Percentiles rank a stretch among this genome's conserved stretches.
phyloP scores from a whole-genome alignment of 441 rosid genomes.

The Mallotus japonicus region DNA sequence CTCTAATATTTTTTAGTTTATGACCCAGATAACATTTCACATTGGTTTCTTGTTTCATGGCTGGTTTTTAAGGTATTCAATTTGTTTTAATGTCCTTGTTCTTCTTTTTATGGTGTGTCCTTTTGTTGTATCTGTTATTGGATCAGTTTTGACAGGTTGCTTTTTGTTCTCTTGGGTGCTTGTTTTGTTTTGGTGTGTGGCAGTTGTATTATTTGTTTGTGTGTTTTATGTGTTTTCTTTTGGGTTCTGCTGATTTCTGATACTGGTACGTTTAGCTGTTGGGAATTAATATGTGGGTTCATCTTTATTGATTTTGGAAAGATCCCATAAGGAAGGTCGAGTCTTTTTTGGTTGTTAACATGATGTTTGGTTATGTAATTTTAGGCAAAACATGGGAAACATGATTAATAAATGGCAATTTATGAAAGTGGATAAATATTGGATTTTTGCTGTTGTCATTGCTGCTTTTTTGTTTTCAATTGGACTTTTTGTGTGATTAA shows the following conservation, averaged over 20 bases:
- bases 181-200: neutral
- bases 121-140: constrained; percentile 7
- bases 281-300: constrained; percentile 21
- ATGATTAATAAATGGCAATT: constrained; percentile 1
- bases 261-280: constrained; percentile 10
- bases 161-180: neutral
- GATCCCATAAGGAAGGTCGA: constrained; percentile 25
- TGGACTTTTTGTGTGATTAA: neutral
- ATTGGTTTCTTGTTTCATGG: constrained; percentile 26
- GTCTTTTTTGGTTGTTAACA: constrained; percentile 2
- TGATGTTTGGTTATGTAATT: constrained; percentile 8
- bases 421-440: constrained; percentile 18
- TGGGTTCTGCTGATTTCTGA: constrained; percentile 11
- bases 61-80: constrained; percentile 32
- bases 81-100: neutral
- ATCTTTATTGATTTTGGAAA: constrained; percentile 20
- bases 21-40: constrained; percentile 25
- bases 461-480: constrained; percentile 10
- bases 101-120: neutral
- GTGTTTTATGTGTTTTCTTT: constrained; percentile 14
- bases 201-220: constrained; percentile 1
- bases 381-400: constrained; percentile 14
- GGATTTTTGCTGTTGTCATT: constrained; percentile 20
- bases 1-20: constrained; percentile 14
- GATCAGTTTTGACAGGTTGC: constrained; percentile 12